A percentile compares a stretch with the other conserved stretches of the same genome.
Evolutionary conservation across 208 protist genomes (phyloP).

Genomic region (Blastocrithidia nonstop): DNA sequence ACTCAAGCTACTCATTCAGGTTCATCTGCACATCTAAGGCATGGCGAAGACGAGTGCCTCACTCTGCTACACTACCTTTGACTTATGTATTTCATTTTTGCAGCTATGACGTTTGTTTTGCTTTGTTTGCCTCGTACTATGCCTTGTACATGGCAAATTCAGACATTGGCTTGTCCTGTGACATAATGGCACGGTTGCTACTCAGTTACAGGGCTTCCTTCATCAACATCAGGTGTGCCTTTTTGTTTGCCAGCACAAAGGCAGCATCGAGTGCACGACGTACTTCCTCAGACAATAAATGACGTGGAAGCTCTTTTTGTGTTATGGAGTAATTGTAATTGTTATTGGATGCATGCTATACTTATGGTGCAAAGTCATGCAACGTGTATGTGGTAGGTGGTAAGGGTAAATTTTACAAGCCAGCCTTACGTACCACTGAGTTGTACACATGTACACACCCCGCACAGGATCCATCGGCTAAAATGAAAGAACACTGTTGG

Average conservation of each 20-base stretch:
- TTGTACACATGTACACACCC: too few species aligned
- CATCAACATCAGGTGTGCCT: slow-evolving; percentile 41
- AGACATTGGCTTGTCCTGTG: slow-evolving; percentile 13
- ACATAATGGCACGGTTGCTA: slow-evolving; percentile 21
- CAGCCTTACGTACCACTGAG: too few species aligned
- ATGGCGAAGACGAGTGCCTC: slow-evolving; percentile 29
- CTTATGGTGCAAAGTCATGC: background rate
- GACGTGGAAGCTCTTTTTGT: slow-evolving; percentile 12
- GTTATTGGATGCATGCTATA: background rate
- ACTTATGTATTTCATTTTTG: slow-evolving; percentile 17
- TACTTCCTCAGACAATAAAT: slow-evolving; percentile 30
- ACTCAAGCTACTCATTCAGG: slow-evolving; percentile 51
- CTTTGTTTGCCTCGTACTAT: slow-evolving; percentile 17
- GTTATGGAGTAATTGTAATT: background rate
- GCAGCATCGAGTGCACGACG: slow-evolving; percentile 25
- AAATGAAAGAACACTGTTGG: too few species aligned
- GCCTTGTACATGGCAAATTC: slow-evolving; percentile 32
- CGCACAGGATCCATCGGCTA: too few species aligned
- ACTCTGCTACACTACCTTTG: slow-evolving; percentile 19
- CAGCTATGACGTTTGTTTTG: slow-evolving; percentile 24
- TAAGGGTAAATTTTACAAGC: too few species aligned
- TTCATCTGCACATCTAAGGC: slow-evolving; percentile 33
- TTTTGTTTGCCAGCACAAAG: slow-evolving; percentile 29
- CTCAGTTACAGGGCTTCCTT: slow-evolving; percentile 70
- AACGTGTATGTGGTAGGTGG: too few species aligned